Evolutionary conservation across 768 basidiomycete species (phyloP).

Genomic region (Podaxis mareebaensis): DNA sequence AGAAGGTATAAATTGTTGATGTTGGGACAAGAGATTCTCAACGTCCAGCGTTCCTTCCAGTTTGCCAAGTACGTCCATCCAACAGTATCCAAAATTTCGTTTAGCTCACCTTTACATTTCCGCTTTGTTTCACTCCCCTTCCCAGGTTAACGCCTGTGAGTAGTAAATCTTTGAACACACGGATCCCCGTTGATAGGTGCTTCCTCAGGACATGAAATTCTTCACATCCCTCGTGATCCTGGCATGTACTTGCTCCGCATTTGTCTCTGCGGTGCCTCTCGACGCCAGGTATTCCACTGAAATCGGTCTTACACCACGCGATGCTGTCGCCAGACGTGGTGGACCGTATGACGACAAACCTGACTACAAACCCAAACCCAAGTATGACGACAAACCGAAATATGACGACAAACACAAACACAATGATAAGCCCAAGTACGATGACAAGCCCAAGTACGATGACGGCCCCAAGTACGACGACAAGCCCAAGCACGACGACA

Average conservation of each 20-base stretch:
- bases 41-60: background rate
- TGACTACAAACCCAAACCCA: background rate
- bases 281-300: background rate
- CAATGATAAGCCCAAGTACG: background rate
- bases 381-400: background rate
- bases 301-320: background rate
- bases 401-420: background rate
- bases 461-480: background rate
- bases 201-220: slow-evolving; percentile 9
- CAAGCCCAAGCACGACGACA: background rate
- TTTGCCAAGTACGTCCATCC: background rate
- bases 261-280: slow-evolving; percentile 10
- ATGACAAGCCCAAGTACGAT: background rate
- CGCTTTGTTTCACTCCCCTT: background rate
- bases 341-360: background rate
- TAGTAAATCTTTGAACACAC: background rate
- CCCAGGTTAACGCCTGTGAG: background rate
- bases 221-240: slow-evolving; percentile 6
- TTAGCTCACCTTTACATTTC: background rate
- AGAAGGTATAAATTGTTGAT: background rate
- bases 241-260: slow-evolving; percentile 2
- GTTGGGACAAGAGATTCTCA: background rate
- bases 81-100: background rate
- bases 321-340: background rate
- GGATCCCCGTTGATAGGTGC: background rate